Evolutionary conservation across 306 rosid species (phyloP).

Genomic region (Vachellia collinsii): DNA sequence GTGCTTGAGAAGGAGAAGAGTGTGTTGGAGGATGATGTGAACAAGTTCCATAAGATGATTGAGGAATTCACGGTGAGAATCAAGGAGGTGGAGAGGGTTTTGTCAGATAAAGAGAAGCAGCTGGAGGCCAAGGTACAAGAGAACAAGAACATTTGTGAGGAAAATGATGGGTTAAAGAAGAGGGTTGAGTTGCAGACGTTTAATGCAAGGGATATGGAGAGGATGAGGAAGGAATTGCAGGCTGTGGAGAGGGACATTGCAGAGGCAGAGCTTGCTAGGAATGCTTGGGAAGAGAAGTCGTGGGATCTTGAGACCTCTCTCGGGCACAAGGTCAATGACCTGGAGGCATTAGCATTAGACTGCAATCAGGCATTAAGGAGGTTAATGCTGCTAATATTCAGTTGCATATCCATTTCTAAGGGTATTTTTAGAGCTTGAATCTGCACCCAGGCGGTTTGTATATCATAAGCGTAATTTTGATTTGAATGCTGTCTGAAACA

Average conservation of each 20-base stretch:
- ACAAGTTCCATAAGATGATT: constrained; percentile 69
- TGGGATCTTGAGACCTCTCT: constrained; percentile 69
- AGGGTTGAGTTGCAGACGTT: constrained; percentile 71
- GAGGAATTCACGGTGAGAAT: constrained; percentile 49
- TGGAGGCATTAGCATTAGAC: constrained; percentile 70
- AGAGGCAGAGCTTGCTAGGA: constrained; percentile 71
- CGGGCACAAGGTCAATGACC: constrained; percentile 64
- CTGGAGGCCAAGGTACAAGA: constrained; percentile 63
- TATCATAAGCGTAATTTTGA: not conserved
- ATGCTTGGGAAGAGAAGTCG: constrained; percentile 74
- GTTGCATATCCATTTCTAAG: not conserved
- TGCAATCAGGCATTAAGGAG: constrained; percentile 78
- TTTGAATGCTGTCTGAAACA: not conserved
- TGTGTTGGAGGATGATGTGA: constrained; percentile 68
- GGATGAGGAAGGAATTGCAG: constrained; percentile 93
- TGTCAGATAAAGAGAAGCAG: constrained; percentile 65
- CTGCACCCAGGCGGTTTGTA: not conserved
- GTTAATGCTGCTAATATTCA: constrained; percentile 33
- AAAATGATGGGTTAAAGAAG: constrained; percentile 70
- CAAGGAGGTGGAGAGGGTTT: constrained; percentile 46
- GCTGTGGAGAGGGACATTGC: constrained; percentile 78
- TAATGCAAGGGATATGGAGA: constrained; percentile 78
- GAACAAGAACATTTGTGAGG: constrained; percentile 54
- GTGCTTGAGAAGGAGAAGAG: constrained; percentile 64
- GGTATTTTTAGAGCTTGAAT: not conserved